Evolutionary conservation across 495 filamentous ascomycete genomes (phyloP).

Genomic region (Penicillium waksmanii): DNA sequence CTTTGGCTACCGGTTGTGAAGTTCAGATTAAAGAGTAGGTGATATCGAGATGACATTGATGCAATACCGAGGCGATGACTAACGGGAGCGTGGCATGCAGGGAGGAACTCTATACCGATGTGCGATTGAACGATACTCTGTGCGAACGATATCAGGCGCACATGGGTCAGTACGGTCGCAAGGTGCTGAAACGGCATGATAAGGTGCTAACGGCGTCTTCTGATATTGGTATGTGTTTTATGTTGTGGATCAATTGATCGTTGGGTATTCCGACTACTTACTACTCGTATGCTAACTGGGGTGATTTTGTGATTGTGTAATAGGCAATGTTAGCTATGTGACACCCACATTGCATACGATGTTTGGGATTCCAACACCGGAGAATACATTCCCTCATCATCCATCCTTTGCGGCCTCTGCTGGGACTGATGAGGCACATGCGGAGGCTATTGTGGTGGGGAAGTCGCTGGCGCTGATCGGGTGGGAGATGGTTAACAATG

Average conservation of each 20-base stretch:
- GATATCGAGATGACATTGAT: neutral
- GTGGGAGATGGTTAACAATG: conserved; percentile 53
- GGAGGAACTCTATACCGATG: conserved; percentile 58
- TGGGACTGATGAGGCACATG: conserved; percentile 57
- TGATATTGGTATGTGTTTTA: conserved; percentile 60
- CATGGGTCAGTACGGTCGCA: conserved; percentile 52
- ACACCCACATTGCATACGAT: conserved; percentile 64
- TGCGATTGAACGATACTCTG: conserved; percentile 62
- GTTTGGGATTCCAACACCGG: conserved; percentile 55
- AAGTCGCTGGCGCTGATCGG: conserved; percentile 60
- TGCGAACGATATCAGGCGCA: conserved; percentile 54
- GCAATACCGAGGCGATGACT: neutral
- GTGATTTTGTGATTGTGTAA: neutral
- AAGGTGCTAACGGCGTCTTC: conserved; percentile 54
- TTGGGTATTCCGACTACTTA: no score
- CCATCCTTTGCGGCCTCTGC: conserved; percentile 61
- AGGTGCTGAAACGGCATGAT: conserved; percentile 50
- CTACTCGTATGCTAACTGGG: no score
- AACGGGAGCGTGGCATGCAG: conserved; percentile 11
- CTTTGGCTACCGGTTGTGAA: conserved; percentile 61
- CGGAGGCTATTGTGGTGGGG: conserved; percentile 53
- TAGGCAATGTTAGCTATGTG: conserved; percentile 66
- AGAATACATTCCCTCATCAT: conserved; percentile 59
- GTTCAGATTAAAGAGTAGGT: conserved; percentile 50
- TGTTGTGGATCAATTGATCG: conserved; percentile 12